Evolutionary conservation across 2,329 filamentous ascomycete genomes (phyloP).

Genomic region (Fusarium cyanostomum): DNA sequence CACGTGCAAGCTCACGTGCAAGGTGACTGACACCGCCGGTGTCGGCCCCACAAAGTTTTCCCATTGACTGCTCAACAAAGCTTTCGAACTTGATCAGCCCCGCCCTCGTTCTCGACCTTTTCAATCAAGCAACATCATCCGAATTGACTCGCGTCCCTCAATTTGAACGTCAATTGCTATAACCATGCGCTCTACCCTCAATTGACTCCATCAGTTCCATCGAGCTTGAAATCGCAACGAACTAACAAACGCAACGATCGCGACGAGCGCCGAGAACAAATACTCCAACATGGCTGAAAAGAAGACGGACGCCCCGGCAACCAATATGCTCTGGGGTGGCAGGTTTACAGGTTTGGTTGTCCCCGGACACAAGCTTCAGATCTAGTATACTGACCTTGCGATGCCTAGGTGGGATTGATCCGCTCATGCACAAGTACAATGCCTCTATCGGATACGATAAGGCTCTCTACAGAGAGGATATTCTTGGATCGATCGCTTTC

Average conservation of each 20-base stretch:
- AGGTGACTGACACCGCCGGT: constrained; percentile 23
- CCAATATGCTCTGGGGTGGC: constrained; percentile 57
- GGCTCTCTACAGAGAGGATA: constrained; percentile 81
- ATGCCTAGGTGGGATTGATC: constrained; percentile 69
- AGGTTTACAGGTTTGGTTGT: constrained; percentile 59
- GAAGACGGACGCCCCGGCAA: constrained; percentile 43
- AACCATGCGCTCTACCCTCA: constrained; percentile 21
- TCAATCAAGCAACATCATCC: constrained; percentile 25
- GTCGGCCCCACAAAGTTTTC: constrained; percentile 28
- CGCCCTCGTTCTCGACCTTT: constrained; percentile 26
- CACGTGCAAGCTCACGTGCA: constrained; percentile 12
- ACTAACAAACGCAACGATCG: constrained; percentile 29
- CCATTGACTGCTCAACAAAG: constrained; percentile 8
- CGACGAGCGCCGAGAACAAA: constrained; percentile 18
- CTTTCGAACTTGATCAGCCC: constrained; percentile 25
- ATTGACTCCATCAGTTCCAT: constrained; percentile 31
- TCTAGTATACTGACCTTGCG: constrained; percentile 44
- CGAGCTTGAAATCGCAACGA: constrained; percentile 28
- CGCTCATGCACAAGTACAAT: constrained; percentile 88
- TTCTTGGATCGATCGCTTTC: constrained; percentile 82
- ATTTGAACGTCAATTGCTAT: constrained; percentile 13
- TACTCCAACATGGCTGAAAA: constrained; percentile 37
- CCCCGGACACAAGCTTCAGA: constrained; percentile 35
- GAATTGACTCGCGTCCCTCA: constrained; percentile 33
- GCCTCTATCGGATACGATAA: constrained; percentile 81